Base-by-base conservation (phyloP, 208 protist species). In the Willaertia magna region DNA sequence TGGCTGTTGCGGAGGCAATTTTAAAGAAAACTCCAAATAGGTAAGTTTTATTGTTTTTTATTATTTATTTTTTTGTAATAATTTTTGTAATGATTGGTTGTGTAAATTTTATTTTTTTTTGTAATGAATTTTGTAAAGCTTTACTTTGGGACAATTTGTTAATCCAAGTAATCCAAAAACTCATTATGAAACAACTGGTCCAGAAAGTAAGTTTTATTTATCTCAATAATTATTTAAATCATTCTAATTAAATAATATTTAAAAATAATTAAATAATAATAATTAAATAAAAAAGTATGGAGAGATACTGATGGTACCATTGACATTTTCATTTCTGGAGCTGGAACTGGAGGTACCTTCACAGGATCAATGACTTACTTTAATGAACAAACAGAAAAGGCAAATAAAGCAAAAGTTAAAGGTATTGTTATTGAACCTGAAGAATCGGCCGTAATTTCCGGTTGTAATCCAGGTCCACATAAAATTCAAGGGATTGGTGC, bases 401-500 rank as follows among this genome's bases (percentile, higher is more conserved):
- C 39, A 26, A 89, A 91, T 51, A 12, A 44, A 22, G 78, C 87
- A 42, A 76, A 91, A 51, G 85, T 91, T 74, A 88, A 90, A 39
- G 91, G 94, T 84, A 85, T 95, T 47, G 93, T 92, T 14, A 93
- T 96, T 34, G 93, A 96, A 90, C 93, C 93, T 12, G 89, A 88
- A 11, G 93, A 96, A 89, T 93, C 90, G 52, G 88, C 94, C n/a
- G 93, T 95, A 79, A 88, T 96, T 18, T 93, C 91, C 39, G 92
- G 93, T 22, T 91, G 90, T 42, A 86, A 7, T 49, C 91, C 93
- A 12, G 91, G 93, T 3, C 93, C 93, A 48, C 94, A 96, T 91
- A 91, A 92, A 83, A 96, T 96, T 79, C 94, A 96, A 89, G 94
- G 94, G 39, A 95, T 96, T 85, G 94, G 94, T 22, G 92, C 94